A percentile compares a stretch with the other conserved stretches of the same genome.
Evolutionary conservation across 2,329 filamentous ascomycete species (phyloP).

Genomic region (Epichloe uncinata): DNA sequence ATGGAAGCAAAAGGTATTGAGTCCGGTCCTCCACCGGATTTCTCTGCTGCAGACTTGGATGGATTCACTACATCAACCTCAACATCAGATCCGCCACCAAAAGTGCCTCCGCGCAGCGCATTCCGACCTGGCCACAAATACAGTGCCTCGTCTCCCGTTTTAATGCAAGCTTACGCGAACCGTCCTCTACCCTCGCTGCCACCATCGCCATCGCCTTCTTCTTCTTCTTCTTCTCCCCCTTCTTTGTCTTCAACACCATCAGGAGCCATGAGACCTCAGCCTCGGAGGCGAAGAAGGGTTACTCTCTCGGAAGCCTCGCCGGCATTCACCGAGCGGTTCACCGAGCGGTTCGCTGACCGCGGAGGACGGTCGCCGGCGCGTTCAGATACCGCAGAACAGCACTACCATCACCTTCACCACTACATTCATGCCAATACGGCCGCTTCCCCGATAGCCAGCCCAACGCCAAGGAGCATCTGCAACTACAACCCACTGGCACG

Average conservation of each 20-base stretch:
- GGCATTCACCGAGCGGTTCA: background rate
- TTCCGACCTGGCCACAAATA: constrained; percentile 1
- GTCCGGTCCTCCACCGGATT: background rate
- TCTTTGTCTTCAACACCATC: background rate
- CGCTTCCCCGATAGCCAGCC: background rate
- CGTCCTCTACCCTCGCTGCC: constrained; percentile 12
- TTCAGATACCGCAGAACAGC: background rate
- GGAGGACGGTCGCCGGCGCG: background rate
- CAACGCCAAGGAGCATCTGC: background rate
- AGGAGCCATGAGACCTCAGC: background rate
- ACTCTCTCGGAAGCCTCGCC: background rate
- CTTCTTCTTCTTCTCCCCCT: background rate
- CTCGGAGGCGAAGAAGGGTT: background rate
- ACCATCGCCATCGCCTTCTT: background rate
- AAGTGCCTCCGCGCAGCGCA: background rate
- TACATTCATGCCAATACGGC: background rate
- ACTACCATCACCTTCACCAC: background rate
- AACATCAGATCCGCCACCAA: background rate
- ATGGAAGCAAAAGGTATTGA: background rate
- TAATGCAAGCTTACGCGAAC: constrained; percentile 9
- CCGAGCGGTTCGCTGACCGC: background rate
- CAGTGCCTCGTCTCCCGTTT: constrained; percentile 4
- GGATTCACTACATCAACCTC: background rate
- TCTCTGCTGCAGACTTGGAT: background rate
- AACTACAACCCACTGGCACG: background rate